phyloP scores from a whole-genome alignment of 371 early-diverging fungal genomes.

The Rhizopus arrhizus region DNA sequence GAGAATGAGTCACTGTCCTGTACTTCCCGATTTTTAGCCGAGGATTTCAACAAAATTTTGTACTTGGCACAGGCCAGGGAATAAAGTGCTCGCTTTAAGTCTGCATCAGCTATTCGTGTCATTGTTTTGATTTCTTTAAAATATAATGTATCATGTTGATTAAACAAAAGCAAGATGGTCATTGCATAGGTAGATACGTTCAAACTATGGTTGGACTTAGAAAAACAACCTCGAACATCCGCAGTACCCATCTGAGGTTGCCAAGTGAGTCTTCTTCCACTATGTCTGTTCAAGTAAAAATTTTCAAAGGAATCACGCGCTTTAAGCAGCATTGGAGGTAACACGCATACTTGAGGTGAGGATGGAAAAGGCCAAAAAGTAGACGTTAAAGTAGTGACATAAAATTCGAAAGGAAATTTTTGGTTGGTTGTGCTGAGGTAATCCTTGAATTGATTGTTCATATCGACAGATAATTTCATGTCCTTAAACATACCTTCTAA shows the following conservation, averaged over 20 bases:
- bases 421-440: slow-evolving; percentile 39
- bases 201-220: slow-evolving; percentile 71
- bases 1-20: slow-evolving; percentile 64
- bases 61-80: slow-evolving; percentile 88
- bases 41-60: slow-evolving; percentile 77
- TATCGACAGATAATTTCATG: slow-evolving; percentile 77
- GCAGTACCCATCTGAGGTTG: slow-evolving; percentile 82
- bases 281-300: slow-evolving; percentile 80
- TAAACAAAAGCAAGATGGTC: slow-evolving; percentile 79
- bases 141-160: slow-evolving; percentile 49
- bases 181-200: slow-evolving; percentile 87
- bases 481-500: slow-evolving; percentile 96
- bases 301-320: slow-evolving; percentile 71
- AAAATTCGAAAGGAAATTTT: slow-evolving; percentile 48
- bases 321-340: slow-evolving; percentile 56
- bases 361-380: slow-evolving; percentile 88
- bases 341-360: slow-evolving; percentile 52
- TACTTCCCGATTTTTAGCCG: slow-evolving; percentile 65
- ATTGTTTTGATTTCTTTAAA: slow-evolving; percentile 55
- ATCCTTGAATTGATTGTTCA: slow-evolving; percentile 62
- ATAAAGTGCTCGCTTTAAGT: slow-evolving; percentile 83
- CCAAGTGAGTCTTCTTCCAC: slow-evolving; percentile 89
- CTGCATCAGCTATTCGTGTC: slow-evolving; percentile 75
- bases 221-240: slow-evolving; percentile 81
- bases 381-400: slow-evolving; percentile 80